Base-by-base conservation (phyloP, 163 green algal species). In the Scenedesmus sp. region DNA sequence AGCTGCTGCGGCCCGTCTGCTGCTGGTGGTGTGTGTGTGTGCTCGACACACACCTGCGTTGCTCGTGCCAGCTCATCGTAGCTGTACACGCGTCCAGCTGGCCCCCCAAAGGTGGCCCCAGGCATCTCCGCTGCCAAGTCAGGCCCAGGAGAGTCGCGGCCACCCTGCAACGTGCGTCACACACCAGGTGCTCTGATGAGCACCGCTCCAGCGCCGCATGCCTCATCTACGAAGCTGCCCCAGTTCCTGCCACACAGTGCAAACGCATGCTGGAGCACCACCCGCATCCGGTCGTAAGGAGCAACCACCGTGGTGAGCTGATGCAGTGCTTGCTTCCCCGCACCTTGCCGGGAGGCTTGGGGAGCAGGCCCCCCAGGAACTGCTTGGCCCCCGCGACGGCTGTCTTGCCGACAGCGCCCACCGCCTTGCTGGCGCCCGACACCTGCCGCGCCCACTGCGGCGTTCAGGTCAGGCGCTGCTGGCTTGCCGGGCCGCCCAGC, bases 31-130 rank as follows among this genome's bases (percentile, higher is more conserved):
- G 6, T 43, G 76, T 83, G n/a, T n/a, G n/a, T n/a, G n/a, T n/a
- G n/a, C n/a, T n/a, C n/a, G n/a, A n/a, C n/a, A 13, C 80, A 42
- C 30, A 89, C 84, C 59, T 89, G 76, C 72, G 87, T 95, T 5
- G 93, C 93, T 2, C 16, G 37, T 0, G 46, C 51, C 68, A 95
- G 89, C 76, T 94, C 68, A 3, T 91, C 88, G 49, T 92, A 91
- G 33, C 26, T 81, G 88, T 94, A 94, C 26, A 70, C 0, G 15
- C 91, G 44, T 20, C 88, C 82, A 42, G 84, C 37, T 30, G 81
- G 72, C 16, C 87, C 68, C 13, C 44, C 35, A 42, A 40, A 59
- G 42, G 87, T 91, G 10, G 76, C 87, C 7, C 53, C 86, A 68
- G 86, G 44, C 70, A 85, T 56, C 44, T 85, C 44, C 10, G 33